A percentile compares a stretch with the other conserved stretches of the same genome.
These are phyloP conservation scores for Penicillium italicum DNA, from an alignment of 2,329 filamentous ascomycete species.

Conservation along the genomic window DNA sequence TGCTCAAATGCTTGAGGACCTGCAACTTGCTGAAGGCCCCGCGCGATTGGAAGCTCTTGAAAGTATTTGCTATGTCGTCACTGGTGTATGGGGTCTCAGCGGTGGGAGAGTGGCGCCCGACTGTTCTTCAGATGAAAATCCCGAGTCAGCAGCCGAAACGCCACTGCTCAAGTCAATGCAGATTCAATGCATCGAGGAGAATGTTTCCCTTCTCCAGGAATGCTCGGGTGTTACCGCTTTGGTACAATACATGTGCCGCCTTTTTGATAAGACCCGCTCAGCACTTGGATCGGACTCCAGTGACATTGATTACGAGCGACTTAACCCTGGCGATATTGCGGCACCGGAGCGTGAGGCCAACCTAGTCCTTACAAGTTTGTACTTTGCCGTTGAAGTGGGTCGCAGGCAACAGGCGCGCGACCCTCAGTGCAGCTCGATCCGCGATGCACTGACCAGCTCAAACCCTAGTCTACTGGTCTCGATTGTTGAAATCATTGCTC, in stretches of 20 bases:
- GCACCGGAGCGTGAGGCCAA: slow-evolving; percentile 42
- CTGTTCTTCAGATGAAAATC: slow-evolving; percentile 30
- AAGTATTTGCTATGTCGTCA: slow-evolving; percentile 52
- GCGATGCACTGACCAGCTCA: slow-evolving; percentile 49
- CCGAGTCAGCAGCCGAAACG: slow-evolving; percentile 39
- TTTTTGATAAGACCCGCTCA: slow-evolving; percentile 39
- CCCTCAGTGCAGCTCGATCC: slow-evolving; percentile 23
- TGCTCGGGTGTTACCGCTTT: slow-evolving; percentile 36
- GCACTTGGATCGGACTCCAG: slow-evolving; percentile 23
- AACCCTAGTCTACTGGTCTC: slow-evolving; percentile 68
- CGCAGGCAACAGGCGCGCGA: slow-evolving; percentile 35
- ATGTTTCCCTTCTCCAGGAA: slow-evolving; percentile 38
- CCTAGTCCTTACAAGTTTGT: slow-evolving; percentile 43
- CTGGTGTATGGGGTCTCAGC: slow-evolving; percentile 68
- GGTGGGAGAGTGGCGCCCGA: slow-evolving; percentile 47
- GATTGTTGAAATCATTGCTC: slow-evolving; percentile 66
- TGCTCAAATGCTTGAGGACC: slow-evolving; percentile 33
- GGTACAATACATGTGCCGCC: slow-evolving; percentile 36
- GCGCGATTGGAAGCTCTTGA: slow-evolving; percentile 47
- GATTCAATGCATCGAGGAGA: slow-evolving; percentile 47
- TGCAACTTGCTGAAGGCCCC: slow-evolving; percentile 40
- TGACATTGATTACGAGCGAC: slow-evolving; percentile 31
- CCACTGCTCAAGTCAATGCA: slow-evolving; percentile 49
- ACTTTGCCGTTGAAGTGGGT: slow-evolving; percentile 42
- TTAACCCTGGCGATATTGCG: slow-evolving; percentile 33